phyloP scores from a whole-genome alignment of 1,284 basidiomycete species.

The Ustilago trichophora region DNA sequence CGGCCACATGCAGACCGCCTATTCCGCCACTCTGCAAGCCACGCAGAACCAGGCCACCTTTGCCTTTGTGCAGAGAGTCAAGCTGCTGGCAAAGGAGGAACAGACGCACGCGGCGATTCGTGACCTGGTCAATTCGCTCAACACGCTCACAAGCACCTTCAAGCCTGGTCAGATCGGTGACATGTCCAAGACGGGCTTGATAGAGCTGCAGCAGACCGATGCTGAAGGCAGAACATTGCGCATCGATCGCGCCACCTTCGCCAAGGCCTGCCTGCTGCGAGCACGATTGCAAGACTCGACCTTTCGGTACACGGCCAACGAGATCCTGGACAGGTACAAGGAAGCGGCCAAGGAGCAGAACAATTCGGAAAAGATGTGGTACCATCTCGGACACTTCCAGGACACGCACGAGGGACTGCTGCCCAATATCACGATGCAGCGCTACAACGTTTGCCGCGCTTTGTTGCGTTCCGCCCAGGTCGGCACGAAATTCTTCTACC shows the following conservation, averaged over 20 bases:
- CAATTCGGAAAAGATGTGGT: constrained; percentile 70
- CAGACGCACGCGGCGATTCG: constrained; percentile 87
- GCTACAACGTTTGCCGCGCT: constrained; percentile 73
- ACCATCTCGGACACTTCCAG: constrained; percentile 51
- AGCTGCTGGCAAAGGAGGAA: constrained; percentile 81
- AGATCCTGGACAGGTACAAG: constrained; percentile 69
- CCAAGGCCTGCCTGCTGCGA: constrained; percentile 82
- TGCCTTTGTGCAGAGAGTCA: constrained; percentile 90
- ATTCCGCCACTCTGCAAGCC: constrained; percentile 93
- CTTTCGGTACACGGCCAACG: constrained; percentile 77
- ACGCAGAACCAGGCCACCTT: constrained; percentile 79
- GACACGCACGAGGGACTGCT: constrained; percentile 69
- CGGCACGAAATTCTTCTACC: constrained; percentile 96
- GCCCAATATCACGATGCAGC: constrained; percentile 61
- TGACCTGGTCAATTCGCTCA: constrained; percentile 83
- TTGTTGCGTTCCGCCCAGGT: constrained; percentile 79
- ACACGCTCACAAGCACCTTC: constrained; percentile 23
- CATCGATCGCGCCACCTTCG: constrained; percentile 25
- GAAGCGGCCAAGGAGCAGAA: constrained; percentile 69
- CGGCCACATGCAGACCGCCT: constrained; percentile 94
- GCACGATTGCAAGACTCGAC: constrained; percentile 94
- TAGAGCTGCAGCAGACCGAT: constrained; percentile 32
- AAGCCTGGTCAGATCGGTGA: constrained; percentile 25
- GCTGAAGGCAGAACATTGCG: constrained; percentile 16
- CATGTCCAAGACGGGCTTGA: constrained; percentile 12